Evolutionary conservation across 2,329 filamentous ascomycete genomes (phyloP).

Genomic region (Endothia cerciana): DNA sequence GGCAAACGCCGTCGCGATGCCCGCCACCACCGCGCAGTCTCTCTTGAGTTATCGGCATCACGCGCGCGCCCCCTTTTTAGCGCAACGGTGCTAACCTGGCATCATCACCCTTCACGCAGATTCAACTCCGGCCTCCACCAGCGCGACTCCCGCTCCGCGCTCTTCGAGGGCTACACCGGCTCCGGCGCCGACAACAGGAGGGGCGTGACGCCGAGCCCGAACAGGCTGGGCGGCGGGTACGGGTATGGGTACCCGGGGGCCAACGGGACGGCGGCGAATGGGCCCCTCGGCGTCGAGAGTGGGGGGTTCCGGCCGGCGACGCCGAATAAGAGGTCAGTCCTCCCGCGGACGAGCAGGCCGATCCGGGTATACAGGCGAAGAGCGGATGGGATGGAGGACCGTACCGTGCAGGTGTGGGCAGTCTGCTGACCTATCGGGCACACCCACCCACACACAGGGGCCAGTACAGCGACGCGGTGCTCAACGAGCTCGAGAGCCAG

Average conservation of each 20-base stretch:
- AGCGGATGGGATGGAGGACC: neutral
- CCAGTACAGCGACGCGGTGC: constrained; percentile 88
- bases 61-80: neutral
- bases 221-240: constrained; percentile 44
- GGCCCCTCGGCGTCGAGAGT: constrained; percentile 39
- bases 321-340: constrained; percentile 67
- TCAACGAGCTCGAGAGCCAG: constrained; percentile 93
- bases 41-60: too few relatives aligned
- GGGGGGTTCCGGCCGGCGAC: constrained; percentile 67
- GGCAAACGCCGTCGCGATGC: neutral
- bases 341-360: neutral
- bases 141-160: constrained; percentile 71
- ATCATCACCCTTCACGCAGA: constrained; percentile 15
- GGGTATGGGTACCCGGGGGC: constrained; percentile 56
- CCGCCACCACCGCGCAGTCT: neutral
- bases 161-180: constrained; percentile 75
- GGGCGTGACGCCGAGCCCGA: constrained; percentile 51
- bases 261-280: constrained; percentile 33
- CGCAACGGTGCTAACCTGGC: neutral
- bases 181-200: constrained; percentile 49
- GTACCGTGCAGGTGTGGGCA: neutral
- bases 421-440: constrained; percentile 11
- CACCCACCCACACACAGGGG: constrained; percentile 61
- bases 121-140: constrained; percentile 67
- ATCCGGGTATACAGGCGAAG: neutral